Percentiles rank a stretch among this genome's conserved stretches.
Conservation (phyloP, 345 rosid species). For the Arabidopsis arenosa region DNA sequence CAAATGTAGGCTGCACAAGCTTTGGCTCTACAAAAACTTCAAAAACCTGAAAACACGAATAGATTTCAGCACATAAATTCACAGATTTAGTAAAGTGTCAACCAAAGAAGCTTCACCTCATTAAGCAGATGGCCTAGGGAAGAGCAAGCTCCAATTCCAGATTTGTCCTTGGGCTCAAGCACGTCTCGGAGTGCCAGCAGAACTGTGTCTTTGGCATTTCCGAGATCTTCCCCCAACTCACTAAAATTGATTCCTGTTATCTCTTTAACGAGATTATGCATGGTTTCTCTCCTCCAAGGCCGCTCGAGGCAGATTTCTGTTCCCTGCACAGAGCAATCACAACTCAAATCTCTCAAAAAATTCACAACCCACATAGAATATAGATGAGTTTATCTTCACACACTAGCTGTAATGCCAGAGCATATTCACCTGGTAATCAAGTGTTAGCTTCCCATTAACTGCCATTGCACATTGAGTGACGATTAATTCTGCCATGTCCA, state of each 20-base stretch:
- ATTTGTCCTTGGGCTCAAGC: constrained; percentile 74
- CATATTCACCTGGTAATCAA: constrained; percentile 78
- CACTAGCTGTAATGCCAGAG: constrained; percentile 11
- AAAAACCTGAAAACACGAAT: constrained; percentile 63
- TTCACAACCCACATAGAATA: neutral
- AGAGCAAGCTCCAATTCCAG: constrained; percentile 68
- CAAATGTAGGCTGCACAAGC: constrained; percentile 95
- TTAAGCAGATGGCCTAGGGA: constrained; percentile 88
- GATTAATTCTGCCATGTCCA: constrained; percentile 89
- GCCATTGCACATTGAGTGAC: constrained; percentile 84
- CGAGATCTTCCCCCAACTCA: constrained; percentile 61
- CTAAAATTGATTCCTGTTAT: constrained; percentile 70
- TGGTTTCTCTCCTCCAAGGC: constrained; percentile 97
- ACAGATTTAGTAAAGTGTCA: neutral
- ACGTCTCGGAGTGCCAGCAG: constrained; percentile 57
- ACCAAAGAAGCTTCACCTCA: constrained; percentile 59
- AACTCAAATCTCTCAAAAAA: constrained; percentile 26
- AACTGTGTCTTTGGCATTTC: constrained; percentile 66
- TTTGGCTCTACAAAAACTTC: constrained; percentile 89
- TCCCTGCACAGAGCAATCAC: constrained; percentile 61
- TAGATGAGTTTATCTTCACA: constrained; percentile 9
- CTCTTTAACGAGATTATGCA: constrained; percentile 94
- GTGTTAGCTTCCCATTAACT: constrained; percentile 71
- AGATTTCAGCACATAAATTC: constrained; percentile 23
- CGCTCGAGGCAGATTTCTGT: constrained; percentile 72